Evolutionary conservation across 169 alveolate genomes (phyloP).

Genomic region (Plasmodium billcollinsi): DNA sequence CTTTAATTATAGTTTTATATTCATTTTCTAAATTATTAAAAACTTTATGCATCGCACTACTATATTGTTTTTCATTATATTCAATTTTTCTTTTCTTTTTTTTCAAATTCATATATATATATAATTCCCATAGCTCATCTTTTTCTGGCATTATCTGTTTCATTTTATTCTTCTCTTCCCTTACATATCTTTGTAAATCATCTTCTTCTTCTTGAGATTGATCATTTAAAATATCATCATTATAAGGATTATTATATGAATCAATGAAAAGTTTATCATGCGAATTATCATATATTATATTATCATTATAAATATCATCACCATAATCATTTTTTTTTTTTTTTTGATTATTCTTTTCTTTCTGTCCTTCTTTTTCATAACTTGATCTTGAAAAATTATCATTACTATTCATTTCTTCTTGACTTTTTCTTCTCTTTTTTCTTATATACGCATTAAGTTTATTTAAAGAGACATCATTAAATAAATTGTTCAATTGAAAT

Average conservation of each 20-base stretch:
- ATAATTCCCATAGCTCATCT: slow-evolving; percentile 71
- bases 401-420: slow-evolving; percentile 20
- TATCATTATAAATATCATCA: background rate
- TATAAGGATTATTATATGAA: background rate
- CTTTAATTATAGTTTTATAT: slow-evolving; percentile 40
- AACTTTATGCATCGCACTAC: slow-evolving; percentile 30
- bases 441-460: slow-evolving; percentile 24
- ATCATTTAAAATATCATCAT: slow-evolving; percentile 2
- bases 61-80: slow-evolving; percentile 44
- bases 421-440: slow-evolving; percentile 47
- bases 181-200: slow-evolving; percentile 39
- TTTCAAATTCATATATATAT: slow-evolving; percentile 64
- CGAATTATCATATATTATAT: background rate
- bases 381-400: slow-evolving; percentile 28
- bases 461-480: slow-evolving; percentile 56
- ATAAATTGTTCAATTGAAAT: slow-evolving; percentile 69
- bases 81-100: slow-evolving; percentile 70
- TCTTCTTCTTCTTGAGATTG: slow-evolving; percentile 16
- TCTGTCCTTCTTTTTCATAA: slow-evolving; percentile 3
- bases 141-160: slow-evolving; percentile 57
- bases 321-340: background rate
- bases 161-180: slow-evolving; percentile 58
- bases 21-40: slow-evolving; percentile 27
- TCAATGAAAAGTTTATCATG: background rate
- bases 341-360: background rate